phyloP scores from a whole-genome alignment of 345 rosid species.

The Lagerstroemia speciosa region DNA sequence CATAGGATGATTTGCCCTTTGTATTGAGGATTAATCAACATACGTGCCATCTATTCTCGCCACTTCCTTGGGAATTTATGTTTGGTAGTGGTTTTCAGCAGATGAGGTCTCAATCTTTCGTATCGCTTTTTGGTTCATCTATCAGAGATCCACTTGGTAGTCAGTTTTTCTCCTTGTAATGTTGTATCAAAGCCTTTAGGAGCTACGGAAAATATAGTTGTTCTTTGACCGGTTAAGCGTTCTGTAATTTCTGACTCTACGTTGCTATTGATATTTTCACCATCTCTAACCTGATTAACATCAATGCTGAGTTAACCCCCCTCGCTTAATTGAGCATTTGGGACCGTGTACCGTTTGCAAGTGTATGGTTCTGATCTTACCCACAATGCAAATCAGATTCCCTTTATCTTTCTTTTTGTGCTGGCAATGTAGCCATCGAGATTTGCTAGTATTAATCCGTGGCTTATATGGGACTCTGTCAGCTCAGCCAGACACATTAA shows the following conservation, averaged over 20 bases:
- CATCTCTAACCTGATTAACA: not conserved
- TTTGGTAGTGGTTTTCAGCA: too few species aligned
- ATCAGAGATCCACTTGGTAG: too few species aligned
- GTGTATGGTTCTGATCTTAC: not conserved
- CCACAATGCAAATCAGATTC: not conserved
- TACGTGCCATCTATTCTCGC: too few species aligned
- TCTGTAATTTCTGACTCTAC: not conserved
- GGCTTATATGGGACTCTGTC: too few species aligned
- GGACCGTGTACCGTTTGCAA: too few species aligned
- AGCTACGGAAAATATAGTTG: not conserved
- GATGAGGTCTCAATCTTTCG: not conserved
- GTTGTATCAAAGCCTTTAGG: not conserved
- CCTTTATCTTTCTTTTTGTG: not conserved
- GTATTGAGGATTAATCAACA: not conserved
- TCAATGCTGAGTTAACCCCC: too few species aligned
- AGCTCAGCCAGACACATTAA: too few species aligned
- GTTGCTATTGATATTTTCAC: not conserved
- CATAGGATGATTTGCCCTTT: not conserved
- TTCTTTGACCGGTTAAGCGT: not conserved
- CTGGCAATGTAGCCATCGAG: not conserved
- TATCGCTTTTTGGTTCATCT: not conserved
- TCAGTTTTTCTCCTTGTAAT: too few species aligned
- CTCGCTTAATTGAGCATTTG: too few species aligned
- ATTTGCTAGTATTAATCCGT: too few species aligned
- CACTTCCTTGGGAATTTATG: too few species aligned